Evolutionary conservation across 2,329 filamentous ascomycete genomes (phyloP).

Genomic region (Pseudogymnoascus sp.): DNA sequence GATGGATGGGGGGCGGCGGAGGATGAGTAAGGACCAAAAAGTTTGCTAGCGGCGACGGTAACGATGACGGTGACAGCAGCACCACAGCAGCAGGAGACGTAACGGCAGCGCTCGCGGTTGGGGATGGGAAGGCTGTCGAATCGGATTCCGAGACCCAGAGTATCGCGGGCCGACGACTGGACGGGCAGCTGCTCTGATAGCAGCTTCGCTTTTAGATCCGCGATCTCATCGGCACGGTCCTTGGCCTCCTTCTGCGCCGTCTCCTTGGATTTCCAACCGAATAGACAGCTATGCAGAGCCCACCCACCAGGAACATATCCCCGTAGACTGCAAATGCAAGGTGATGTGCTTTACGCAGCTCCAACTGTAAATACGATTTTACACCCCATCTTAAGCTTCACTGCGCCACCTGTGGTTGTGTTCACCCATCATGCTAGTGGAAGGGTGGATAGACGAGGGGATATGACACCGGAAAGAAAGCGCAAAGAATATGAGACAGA

Average conservation of each 20-base stretch:
- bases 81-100: background rate
- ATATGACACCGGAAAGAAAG: too few species aligned
- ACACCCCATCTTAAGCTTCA: background rate
- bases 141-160: too few species aligned
- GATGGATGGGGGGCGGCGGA: background rate
- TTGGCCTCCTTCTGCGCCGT: too few species aligned
- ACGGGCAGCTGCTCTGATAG: too few species aligned
- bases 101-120: too few species aligned
- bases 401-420: background rate
- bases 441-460: background rate
- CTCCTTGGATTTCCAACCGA: too few species aligned
- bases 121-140: too few species aligned
- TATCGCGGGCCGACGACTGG: too few species aligned
- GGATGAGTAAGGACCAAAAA: background rate
- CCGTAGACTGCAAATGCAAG: background rate
- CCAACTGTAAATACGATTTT: background rate
- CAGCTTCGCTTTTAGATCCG: too few species aligned
- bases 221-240: too few species aligned
- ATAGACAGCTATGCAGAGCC: background rate
- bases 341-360: background rate
- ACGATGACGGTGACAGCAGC: background rate
- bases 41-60: background rate
- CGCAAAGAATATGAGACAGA: too few species aligned
- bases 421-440: background rate
- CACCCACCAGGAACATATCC: background rate